Evolutionary conservation across 2,329 filamentous ascomycete species (phyloP).

Genomic region (Penicillium italicum): DNA sequence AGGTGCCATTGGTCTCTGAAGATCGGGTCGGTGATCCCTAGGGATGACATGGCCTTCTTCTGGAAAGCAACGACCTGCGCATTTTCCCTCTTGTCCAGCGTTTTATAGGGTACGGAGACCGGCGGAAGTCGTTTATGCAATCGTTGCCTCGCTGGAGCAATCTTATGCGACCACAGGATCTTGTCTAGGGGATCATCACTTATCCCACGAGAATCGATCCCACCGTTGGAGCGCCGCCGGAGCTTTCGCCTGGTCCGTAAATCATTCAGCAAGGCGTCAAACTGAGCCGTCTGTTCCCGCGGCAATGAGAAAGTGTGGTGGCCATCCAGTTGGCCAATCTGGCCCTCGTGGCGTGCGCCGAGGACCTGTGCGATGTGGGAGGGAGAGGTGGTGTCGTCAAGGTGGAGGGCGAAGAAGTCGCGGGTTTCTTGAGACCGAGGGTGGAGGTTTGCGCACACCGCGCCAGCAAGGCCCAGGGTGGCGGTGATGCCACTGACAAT

Average conservation of each 20-base stretch:
- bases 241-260: constrained; percentile 60
- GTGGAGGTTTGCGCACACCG: constrained; percentile 49
- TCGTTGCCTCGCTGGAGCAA: constrained; percentile 55
- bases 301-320: constrained; percentile 83
- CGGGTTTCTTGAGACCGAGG: constrained; percentile 71
- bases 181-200: constrained; percentile 61
- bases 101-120: constrained; percentile 32
- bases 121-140: constrained; percentile 58
- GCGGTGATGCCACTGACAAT: constrained; percentile 47
- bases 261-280: constrained; percentile 51
- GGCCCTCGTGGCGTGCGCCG: constrained; percentile 75
- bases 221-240: constrained; percentile 44
- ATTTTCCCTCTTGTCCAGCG: constrained; percentile 42
- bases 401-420: constrained; percentile 91
- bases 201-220: neutral
- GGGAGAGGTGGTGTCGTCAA: constrained; percentile 64
- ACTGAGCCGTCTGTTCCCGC: constrained; percentile 53
- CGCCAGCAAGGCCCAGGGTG: constrained; percentile 38
- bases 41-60: constrained; percentile 56
- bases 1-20: constrained; percentile 96
- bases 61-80: constrained; percentile 56
- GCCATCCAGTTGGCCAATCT: constrained; percentile 69
- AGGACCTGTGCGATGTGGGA: constrained; percentile 65
- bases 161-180: constrained; percentile 77
- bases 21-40: constrained; percentile 84